phyloP scores from a whole-genome alignment of 768 basidiomycete genomes.

The Lactarius sp. region DNA sequence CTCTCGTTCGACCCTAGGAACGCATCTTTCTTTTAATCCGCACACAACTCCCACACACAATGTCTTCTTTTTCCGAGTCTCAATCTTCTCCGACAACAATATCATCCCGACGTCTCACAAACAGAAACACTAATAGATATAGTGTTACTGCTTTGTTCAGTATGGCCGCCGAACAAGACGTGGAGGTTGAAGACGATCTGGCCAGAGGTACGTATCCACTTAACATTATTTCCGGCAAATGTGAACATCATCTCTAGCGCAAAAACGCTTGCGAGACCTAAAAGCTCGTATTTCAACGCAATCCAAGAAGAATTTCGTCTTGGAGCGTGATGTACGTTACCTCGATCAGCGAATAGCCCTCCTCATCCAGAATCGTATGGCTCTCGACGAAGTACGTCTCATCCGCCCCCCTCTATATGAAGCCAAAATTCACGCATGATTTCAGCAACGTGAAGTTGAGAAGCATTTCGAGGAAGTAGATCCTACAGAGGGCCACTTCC shows the following conservation, averaged over 20 bases:
- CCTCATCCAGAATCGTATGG: conserved; percentile 98
- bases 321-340: conserved; percentile 97
- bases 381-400: conserved; percentile 75
- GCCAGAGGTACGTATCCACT: conserved; percentile 65
- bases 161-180: conserved; percentile 98
- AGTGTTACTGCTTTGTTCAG: conserved; percentile 94
- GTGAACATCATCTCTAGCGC: conserved; percentile 50
- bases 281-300: conserved; percentile 97
- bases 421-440: conserved; percentile 18
- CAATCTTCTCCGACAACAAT: conserved; percentile 60
- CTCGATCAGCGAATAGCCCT: conserved; percentile 96
- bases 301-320: conserved; percentile 99
- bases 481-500: conserved; percentile 85
- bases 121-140: conserved; percentile 94
- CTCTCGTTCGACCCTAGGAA: conserved; percentile 17
- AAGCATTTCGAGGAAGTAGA: conserved; percentile 94
- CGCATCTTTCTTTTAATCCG: conserved; percentile 12
- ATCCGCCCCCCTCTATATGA: background rate
- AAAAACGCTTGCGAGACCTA: conserved; percentile 93
- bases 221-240: conserved; percentile 5
- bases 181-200: conserved; percentile 95
- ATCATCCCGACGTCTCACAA: conserved; percentile 72
- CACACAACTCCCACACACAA: conserved; percentile 31
- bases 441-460: conserved; percentile 90
- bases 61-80: conserved; percentile 54